phyloP scores from a whole-genome alignment of 2,329 filamentous ascomycete species.

The Xylariomycetidae sp. region DNA sequence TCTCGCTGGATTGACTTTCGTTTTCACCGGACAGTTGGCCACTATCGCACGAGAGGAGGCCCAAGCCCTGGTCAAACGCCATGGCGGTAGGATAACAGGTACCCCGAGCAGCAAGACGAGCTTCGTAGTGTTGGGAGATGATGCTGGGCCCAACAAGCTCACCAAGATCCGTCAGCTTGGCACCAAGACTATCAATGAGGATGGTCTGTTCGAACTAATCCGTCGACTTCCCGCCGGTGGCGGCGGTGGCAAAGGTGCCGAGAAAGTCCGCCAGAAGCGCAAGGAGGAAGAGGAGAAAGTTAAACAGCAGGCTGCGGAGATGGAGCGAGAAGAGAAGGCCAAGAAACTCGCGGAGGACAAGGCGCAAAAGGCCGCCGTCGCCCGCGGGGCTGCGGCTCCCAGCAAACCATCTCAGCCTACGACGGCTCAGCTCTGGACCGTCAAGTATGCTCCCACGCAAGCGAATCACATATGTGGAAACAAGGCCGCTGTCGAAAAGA shows the following conservation, averaged over 20 bases:
- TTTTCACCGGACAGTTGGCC: slow-evolving; percentile 86
- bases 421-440: slow-evolving; percentile 76
- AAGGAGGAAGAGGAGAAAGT: slow-evolving; percentile 80
- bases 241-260: slow-evolving; percentile 80
- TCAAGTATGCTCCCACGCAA: slow-evolving; percentile 85
- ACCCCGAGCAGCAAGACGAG: slow-evolving; percentile 89
- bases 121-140: slow-evolving; percentile 84
- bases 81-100: slow-evolving; percentile 84
- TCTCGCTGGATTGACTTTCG: slow-evolving; percentile 81
- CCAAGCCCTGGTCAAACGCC: slow-evolving; percentile 79
- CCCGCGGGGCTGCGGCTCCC: slow-evolving; percentile 31
- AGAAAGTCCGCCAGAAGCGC: slow-evolving; percentile 78
- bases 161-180: slow-evolving; percentile 73
- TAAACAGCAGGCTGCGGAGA: slow-evolving; percentile 71
- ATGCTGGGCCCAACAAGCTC: slow-evolving; percentile 91
- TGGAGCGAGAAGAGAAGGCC: slow-evolving; percentile 73
- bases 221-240: slow-evolving; percentile 75
- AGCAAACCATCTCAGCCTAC: slow-evolving; percentile 33
- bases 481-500: slow-evolving; percentile 81
- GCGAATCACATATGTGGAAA: slow-evolving; percentile 92
- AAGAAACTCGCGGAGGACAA: slow-evolving; percentile 47
- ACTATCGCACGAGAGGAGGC: slow-evolving; percentile 79
- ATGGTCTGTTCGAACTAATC: slow-evolving; percentile 85
- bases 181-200: slow-evolving; percentile 90
- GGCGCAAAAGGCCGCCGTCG: slow-evolving; percentile 44